Base-by-base conservation (phyloP, 805 yeast species). In the Cyberlindnera mississippiensis region DNA sequence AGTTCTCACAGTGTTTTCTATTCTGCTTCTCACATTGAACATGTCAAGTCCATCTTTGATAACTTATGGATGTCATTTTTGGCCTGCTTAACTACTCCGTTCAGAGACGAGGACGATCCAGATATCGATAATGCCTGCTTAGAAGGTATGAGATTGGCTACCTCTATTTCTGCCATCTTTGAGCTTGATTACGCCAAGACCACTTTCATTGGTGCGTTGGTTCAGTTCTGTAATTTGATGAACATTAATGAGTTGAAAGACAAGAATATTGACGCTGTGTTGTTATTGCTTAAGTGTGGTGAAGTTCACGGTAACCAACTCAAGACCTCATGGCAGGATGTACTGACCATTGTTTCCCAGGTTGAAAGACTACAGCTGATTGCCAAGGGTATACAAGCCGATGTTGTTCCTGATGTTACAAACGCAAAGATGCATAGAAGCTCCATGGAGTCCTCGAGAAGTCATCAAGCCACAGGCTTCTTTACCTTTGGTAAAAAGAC, bases 11-110 rank as follows among this genome's bases (percentile, higher is more conserved):
- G 69, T 24, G 72, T 77, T 1, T 90, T 81, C 58, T 86, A 87
- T 61, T 78, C 82, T 15, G 97, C 97, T 0, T 77, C 89, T 2
- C 91, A 85, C 56, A 77, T 85, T 13, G 95, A 88, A 52, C 96
- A 91, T 59, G 96, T 91, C 13, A 83, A 77, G 59, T 90, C 97
- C 1, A 86, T 95, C 58, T 91, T 93, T 65, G 96, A 91, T 55
- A 87, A 87, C 14, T 68, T 85, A 33, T 93, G 99, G 99, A 90
- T 95, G 96, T 88, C 97, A 0, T 77, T 93, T 36, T 71, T 93
- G 51, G 98, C 98, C 6, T 97, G 95, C 1, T 71, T 93, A 37
- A 89, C 97, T 0, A 91, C 95, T 3, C 95, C 96, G 6, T 89
- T 90, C 68, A 88, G 84, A 58, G 96, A 88, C 41, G 81, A 83